phyloP scores from a whole-genome alignment of 1,139 yeast species.

The Blastobotrys aristatus region DNA sequence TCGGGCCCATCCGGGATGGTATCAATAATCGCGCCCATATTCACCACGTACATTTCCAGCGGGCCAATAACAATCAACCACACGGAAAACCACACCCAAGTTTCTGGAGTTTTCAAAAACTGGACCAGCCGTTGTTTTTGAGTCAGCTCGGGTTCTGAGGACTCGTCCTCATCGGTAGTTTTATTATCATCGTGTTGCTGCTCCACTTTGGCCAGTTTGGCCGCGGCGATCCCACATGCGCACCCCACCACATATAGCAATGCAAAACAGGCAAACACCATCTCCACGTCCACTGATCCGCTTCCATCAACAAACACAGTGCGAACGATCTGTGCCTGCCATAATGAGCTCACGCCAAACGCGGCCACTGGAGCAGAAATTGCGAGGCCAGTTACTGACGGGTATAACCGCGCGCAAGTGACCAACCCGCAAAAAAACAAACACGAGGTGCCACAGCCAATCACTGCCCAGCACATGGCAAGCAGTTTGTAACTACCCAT shows the following conservation, averaged over 20 bases:
- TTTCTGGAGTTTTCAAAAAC: constrained; percentile 58
- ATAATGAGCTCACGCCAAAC: constrained; percentile 73
- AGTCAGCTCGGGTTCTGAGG: constrained; percentile 40
- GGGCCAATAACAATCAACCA: constrained; percentile 77
- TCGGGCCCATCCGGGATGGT: constrained; percentile 31
- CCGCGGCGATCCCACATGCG: constrained; percentile 26
- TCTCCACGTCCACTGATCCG: constrained; percentile 36
- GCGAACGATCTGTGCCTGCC: constrained; percentile 40
- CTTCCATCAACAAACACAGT: constrained; percentile 35
- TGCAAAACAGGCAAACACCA: constrained; percentile 56
- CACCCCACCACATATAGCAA: constrained; percentile 35
- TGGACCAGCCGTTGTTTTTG: constrained; percentile 45
- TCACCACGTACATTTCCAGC: constrained; percentile 78
- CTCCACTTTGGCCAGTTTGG: constrained; percentile 24
- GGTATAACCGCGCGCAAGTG: constrained; percentile 80
- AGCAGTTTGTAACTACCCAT: constrained; percentile 16
- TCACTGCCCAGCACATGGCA: constrained; percentile 42
- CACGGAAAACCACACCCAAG: constrained; percentile 59
- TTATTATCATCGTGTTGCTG: constrained; percentile 9
- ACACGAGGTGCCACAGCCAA: constrained; percentile 80
- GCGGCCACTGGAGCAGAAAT: constrained; percentile 85
- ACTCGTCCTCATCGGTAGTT: constrained; percentile 17
- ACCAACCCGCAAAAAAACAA: constrained; percentile 71
- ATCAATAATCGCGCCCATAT: constrained; percentile 59
- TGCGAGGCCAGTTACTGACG: constrained; percentile 68